Evolutionary conservation across 306 rosid species (phyloP).

Genomic region (Glycine latifolia): DNA sequence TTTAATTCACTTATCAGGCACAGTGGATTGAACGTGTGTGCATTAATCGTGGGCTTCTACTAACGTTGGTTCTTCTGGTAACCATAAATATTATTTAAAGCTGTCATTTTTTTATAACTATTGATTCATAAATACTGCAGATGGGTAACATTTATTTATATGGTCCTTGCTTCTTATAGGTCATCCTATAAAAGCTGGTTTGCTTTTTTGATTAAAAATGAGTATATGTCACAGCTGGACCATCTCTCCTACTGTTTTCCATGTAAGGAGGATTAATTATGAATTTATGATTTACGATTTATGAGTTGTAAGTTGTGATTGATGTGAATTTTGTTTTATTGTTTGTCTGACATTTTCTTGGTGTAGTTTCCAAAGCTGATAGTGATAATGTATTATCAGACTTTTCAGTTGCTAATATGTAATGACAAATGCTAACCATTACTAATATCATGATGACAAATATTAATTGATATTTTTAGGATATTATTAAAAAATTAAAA

Average conservation of each 20-base stretch:
- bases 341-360: slow-evolving; percentile 4
- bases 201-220: slow-evolving; percentile 63
- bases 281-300: slow-evolving; percentile 28
- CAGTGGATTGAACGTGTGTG: slow-evolving; percentile 78
- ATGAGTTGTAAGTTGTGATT: slow-evolving; percentile 8
- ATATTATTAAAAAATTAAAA: too few relatives aligned
- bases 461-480: too few relatives aligned
- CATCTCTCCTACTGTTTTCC: slow-evolving; percentile 51
- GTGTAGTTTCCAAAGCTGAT: slow-evolving; percentile 17
- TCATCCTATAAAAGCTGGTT: slow-evolving; percentile 65
- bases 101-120: neutral
- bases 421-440: too few relatives aligned
- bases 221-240: slow-evolving; percentile 66
- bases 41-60: slow-evolving; percentile 61
- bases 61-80: slow-evolving; percentile 68
- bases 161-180: slow-evolving; percentile 51
- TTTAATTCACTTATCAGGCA: slow-evolving; percentile 32
- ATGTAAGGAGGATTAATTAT: slow-evolving; percentile 59
- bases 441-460: too few relatives aligned
- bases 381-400: neutral
- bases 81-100: slow-evolving; percentile 35
- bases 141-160: slow-evolving; percentile 25
- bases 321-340: slow-evolving; percentile 33
- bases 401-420: neutral
- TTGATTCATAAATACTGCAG: slow-evolving; percentile 24